Base-by-base conservation (phyloP, 2,329 filamentous ascomycete species). In the Karstenula rhodostoma region DNA sequence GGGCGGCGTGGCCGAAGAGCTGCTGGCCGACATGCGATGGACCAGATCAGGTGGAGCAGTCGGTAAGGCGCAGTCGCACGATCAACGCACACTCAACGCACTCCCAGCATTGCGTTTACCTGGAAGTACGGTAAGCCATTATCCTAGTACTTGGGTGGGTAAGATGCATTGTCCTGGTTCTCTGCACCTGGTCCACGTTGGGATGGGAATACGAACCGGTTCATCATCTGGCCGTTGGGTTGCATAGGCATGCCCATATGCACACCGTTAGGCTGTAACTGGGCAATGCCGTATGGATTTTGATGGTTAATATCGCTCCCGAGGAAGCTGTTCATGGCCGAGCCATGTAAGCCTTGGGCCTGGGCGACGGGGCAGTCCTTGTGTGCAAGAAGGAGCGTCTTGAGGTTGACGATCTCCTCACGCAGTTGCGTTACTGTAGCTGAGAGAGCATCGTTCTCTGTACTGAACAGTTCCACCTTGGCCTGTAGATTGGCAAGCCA, bases 301-400 rank as follows among this genome's bases (percentile, higher is more conserved):
- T 79, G 78, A 53, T 80, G 77, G 58, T 80, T 79, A 40, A 78
- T 72, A 57, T 81, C 79, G 58, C 76, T 75, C 43, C 81, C 81
- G 29, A 82, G 80, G 69, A 84, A 82, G 65, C 79, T 79, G 65
- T 82, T 81, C 79, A 84, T 83, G 13, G 79, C 79, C 71, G 81
- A 76, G 40, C 81, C 80, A 32, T 78, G 79, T 37, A 95, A 82
- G 3, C 91, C 90, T 77, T 97, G 94, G 48, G 92, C 89, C 75
- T 96, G 92, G 3, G 93, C 93, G 8, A 98, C 91, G 0, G 94
- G 93, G 69, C 95, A 98, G 76, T 98, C 94, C 76, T 98, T 98
- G 79, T 99, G 95, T 0, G 94, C 94, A 23, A 98, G 84, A 2
- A 99, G 84, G 0, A 98, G 83, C 0, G 94, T 97, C 83, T 97